These are phyloP conservation scores for Salvia splendens DNA, from an alignment of 257 asterid genomes.

Conservation along the genomic window DNA sequence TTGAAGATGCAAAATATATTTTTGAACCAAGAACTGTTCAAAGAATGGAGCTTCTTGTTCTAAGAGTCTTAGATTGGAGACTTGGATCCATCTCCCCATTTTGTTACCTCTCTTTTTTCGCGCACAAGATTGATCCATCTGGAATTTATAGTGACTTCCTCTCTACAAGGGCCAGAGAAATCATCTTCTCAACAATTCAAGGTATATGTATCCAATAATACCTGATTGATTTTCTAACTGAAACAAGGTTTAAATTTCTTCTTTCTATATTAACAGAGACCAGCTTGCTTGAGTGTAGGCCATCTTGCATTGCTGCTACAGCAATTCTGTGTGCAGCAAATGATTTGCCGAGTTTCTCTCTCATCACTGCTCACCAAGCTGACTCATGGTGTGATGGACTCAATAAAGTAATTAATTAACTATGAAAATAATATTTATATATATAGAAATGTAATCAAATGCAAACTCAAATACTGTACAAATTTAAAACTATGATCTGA, in stretches of 20 bases:
- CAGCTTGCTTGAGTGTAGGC: slow-evolving; percentile 73
- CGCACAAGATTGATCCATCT: slow-evolving; percentile 76
- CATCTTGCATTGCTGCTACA: slow-evolving; percentile 92
- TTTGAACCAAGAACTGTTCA: slow-evolving; percentile 78
- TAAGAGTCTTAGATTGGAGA: slow-evolving; percentile 80
- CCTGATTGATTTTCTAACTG: too few species aligned
- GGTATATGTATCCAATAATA: slow-evolving; percentile 39
- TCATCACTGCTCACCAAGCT: slow-evolving; percentile 72
- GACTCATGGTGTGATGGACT: slow-evolving; percentile 89
- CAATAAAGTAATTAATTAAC: slow-evolving; percentile 53
- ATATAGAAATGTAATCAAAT: too few species aligned
- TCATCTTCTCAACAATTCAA: slow-evolving; percentile 68
- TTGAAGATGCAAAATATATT: slow-evolving; percentile 75
- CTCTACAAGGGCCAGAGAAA: slow-evolving; percentile 63
- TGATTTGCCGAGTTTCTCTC: slow-evolving; percentile 67
- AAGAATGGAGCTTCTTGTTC: slow-evolving; percentile 91
- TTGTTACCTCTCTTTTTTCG: slow-evolving; percentile 69
- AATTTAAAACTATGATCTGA: too few species aligned
- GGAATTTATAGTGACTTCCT: slow-evolving; percentile 61
- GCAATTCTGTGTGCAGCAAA: slow-evolving; percentile 75
- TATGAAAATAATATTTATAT: slow-evolving; percentile 30
- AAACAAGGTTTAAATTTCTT: too few species aligned
- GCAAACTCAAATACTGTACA: too few species aligned
- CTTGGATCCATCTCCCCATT: slow-evolving; percentile 83
- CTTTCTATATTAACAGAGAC: slow-evolving; percentile 44